These are phyloP conservation scores for Ophiobolus disseminans DNA, from an alignment of 2,329 filamentous ascomycete genomes.

Conservation along the genomic window DNA sequence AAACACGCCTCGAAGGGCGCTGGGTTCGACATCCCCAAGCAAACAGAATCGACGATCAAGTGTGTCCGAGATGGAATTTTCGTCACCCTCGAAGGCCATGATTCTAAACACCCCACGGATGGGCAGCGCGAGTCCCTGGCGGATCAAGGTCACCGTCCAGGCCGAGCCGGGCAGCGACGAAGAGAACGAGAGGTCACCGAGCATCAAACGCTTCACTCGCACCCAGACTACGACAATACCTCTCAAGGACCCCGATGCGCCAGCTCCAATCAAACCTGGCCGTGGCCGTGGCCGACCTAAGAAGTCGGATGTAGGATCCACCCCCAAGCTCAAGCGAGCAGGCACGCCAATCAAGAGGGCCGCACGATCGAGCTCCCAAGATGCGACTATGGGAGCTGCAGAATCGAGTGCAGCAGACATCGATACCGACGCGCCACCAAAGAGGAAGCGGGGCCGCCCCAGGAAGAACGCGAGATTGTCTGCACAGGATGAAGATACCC, in stretches of 20 bases:
- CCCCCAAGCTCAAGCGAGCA: slow-evolving; percentile 37
- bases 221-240: slow-evolving; percentile 52
- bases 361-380: slow-evolving; percentile 32
- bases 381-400: slow-evolving; percentile 20
- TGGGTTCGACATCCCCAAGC: slow-evolving; percentile 40
- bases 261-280: slow-evolving; percentile 46
- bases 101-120: slow-evolving; percentile 51
- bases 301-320: slow-evolving; percentile 43
- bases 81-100: slow-evolving; percentile 54
- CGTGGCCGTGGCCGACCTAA: slow-evolving; percentile 45
- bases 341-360: slow-evolving; percentile 43
- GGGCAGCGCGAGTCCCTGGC: slow-evolving; percentile 54
- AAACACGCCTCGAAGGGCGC: slow-evolving; percentile 26
- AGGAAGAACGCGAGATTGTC: slow-evolving; percentile 38
- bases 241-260: slow-evolving; percentile 49
- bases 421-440: slow-evolving; percentile 33
- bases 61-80: slow-evolving; percentile 30
- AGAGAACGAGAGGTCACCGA: slow-evolving; percentile 42
- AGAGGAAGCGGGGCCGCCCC: slow-evolving; percentile 42
- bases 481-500: slow-evolving; percentile 23
- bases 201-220: slow-evolving; percentile 32
- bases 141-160: slow-evolving; percentile 59
- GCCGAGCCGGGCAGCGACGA: slow-evolving; percentile 51
- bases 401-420: slow-evolving; percentile 32
- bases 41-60: slow-evolving; percentile 31